Conservation (phyloP, 73 alveolate species). For the Stentor coeruleus region DNA sequence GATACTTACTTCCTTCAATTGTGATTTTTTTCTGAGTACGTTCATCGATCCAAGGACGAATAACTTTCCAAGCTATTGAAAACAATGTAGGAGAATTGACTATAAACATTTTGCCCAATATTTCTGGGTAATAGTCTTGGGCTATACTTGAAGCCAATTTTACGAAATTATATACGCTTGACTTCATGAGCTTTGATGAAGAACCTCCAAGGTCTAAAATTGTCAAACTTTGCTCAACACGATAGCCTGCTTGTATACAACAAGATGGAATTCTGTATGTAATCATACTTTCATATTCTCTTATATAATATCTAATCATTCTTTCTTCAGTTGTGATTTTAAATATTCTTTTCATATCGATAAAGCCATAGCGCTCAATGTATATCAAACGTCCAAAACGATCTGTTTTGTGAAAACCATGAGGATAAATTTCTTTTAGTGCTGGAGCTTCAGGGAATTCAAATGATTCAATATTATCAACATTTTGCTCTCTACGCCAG, state of each 20-base stretch:
- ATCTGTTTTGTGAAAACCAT: conserved; percentile 69
- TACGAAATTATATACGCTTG: no score
- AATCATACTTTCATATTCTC: conserved; percentile 63
- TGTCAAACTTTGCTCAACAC: no score
- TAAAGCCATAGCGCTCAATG: conserved; percentile 59
- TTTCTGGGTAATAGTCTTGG: conserved; percentile 87
- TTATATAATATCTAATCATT: conserved; percentile 59
- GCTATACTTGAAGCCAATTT: conserved; percentile 68
- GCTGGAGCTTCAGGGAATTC: conserved; percentile 36
- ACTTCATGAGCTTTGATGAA: no score
- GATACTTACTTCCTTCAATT: no score
- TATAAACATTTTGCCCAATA: no score
- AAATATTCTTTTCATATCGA: conserved; percentile 51
- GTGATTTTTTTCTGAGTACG: no score
- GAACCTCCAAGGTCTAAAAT: no score
- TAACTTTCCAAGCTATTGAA: no score
- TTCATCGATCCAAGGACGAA: no score
- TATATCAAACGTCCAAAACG: conserved; percentile 71
- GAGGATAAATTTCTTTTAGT: conserved; percentile 58
- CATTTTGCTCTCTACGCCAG: conserved; percentile 72
- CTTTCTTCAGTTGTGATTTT: conserved; percentile 57
- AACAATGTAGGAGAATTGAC: no score
- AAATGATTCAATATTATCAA: conserved; percentile 46
- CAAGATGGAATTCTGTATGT: no score
- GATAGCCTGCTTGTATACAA: no score